Base-by-base conservation (phyloP, 2,329 filamentous ascomycete genomes). In the Sarocladiaceae sp. region DNA sequence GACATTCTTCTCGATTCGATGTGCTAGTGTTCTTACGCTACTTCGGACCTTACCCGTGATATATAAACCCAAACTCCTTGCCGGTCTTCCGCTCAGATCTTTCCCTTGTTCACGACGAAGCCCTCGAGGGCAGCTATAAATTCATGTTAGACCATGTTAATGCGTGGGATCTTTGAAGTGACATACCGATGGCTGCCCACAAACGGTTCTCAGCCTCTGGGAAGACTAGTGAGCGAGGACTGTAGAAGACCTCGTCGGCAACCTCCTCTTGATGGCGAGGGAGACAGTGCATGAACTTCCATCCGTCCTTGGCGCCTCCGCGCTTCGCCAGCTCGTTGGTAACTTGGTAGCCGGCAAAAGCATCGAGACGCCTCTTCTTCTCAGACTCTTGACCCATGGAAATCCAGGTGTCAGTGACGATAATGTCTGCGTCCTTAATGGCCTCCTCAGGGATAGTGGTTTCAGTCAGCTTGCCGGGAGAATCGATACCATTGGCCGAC, bases 221-320 rank as follows among this genome's bases (percentile, higher is more conserved):
- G 68, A 96, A 98, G 3, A 97, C 93, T 20, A 98, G 70, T 31
- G 87, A 95, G 57, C 84, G 77, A 0, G 79, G 73, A 39, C 87
- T 82, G 65, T 97, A 96, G 60, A 98, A 97, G 2, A 98, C 90
- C 58, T 93, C 89, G 58, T 98, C 91, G 47, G 78, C 81, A 26
- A 98, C 93, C 68, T 98, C 93, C 64, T 98, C 91, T 0, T 79
- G 78, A 60, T 98, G 90, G 50, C 93, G 79, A 12, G 93, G 93
- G 47, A 98, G 67, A 63, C 93, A 98, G 70, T 98, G 93, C 93
- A 98, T 96, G 63, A 98, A 98, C 65, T 88, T 89, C 93, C 93
- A 98, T 50, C 78, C 77, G 12, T 84, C 73, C 63, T 93, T 95
- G 33, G 93, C 93, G 16, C 88, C 90, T 33, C 89, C 90, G 41